phyloP scores from a whole-genome alignment of 371 early-diverging fungal species.

The Syncephalastrum sp. region DNA sequence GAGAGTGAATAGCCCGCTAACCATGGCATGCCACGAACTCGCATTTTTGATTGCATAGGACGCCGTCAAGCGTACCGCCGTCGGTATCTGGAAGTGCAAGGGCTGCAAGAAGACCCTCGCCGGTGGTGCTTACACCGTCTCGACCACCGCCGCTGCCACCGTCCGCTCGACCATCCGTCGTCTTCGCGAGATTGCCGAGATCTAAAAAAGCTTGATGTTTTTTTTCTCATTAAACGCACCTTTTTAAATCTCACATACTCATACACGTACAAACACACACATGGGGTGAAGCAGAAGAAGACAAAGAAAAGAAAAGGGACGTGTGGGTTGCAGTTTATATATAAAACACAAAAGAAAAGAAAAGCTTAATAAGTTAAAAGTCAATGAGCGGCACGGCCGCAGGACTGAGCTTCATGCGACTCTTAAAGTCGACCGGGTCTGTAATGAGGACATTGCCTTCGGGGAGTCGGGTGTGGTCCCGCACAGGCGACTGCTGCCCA shows the following conservation, averaged over 20 bases:
- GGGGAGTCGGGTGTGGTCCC: constrained; percentile 28
- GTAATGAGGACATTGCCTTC: constrained; percentile 42
- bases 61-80: constrained; percentile 94
- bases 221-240: no score
- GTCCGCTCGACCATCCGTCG: constrained; percentile 96
- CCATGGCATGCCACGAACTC: no score
- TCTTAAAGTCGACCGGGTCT: constrained; percentile 56
- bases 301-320: not conserved
- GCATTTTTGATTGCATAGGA: constrained; percentile 51
- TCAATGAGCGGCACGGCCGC: constrained; percentile 45
- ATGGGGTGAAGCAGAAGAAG: not conserved
- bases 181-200: constrained; percentile 95
- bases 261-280: constrained; percentile 25
- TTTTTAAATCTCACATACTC: no score
- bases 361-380: constrained; percentile 7
- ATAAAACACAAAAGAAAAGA: constrained; percentile 7
- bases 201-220: constrained; percentile 53
- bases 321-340: constrained; percentile 3
- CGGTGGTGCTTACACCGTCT: constrained; percentile 99
- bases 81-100: constrained; percentile 99
- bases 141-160: constrained; percentile 92
- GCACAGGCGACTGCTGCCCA: constrained; percentile 17
- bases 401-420: constrained; percentile 49
- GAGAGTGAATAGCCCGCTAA: no score
- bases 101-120: constrained; percentile 97